phyloP scores from a whole-genome alignment of 345 rosid genomes.

The Firmiana major region DNA sequence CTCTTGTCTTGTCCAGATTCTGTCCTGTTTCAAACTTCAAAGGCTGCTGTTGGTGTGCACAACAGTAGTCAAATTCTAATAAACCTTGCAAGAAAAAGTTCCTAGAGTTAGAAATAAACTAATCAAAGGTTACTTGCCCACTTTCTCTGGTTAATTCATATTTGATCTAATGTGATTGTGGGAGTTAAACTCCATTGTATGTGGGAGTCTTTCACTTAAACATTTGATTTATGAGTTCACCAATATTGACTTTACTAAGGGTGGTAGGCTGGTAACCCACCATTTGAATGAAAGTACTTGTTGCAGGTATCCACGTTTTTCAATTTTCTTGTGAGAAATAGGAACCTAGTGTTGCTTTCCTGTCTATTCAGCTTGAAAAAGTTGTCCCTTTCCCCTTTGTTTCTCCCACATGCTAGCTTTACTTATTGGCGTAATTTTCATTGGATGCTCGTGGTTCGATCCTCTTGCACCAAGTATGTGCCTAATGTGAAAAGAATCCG shows the following conservation, averaged over 20 bases:
- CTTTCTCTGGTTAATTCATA: not conserved
- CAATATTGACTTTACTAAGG: not conserved
- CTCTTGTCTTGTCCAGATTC: not conserved
- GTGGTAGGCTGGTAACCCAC: not conserved
- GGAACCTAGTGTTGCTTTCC: not conserved
- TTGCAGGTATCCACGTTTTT: not conserved
- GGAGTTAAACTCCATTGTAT: not conserved
- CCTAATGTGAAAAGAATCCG: not conserved
- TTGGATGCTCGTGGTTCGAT: too few species aligned
- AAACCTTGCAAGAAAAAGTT: not conserved
- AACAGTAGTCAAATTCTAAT: not conserved
- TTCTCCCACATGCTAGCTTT: not conserved
- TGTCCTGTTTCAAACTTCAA: not conserved
- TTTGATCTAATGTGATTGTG: not conserved
- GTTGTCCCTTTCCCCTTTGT: not conserved
- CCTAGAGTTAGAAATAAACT: not conserved
- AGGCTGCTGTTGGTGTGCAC: not conserved
- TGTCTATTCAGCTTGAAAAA: not conserved
- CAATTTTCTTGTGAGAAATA: not conserved
- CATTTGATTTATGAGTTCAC: not conserved
- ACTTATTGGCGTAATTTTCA: not conserved
- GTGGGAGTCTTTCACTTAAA: not conserved
- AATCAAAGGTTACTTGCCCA: too few species aligned
- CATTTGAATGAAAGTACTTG: not conserved
- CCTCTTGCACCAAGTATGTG: too few species aligned